A percentile compares a stretch with the other conserved stretches of the same genome.
Evolutionary conservation across 2,329 filamentous ascomycete genomes (phyloP).

Genomic region (Claviceps cyperi): DNA sequence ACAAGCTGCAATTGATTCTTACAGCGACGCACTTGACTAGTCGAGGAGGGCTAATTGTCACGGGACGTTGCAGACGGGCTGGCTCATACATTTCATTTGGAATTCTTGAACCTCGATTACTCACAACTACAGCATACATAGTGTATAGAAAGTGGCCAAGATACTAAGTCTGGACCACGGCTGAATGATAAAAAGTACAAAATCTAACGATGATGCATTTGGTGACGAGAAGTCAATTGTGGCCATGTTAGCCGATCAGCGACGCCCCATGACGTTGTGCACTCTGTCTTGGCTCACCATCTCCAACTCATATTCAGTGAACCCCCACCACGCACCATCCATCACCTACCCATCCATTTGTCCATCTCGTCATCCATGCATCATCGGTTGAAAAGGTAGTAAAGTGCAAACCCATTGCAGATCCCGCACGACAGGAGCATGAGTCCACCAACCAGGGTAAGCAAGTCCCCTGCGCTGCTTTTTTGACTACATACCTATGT

Average conservation of each 20-base stretch:
- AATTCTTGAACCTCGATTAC: background rate
- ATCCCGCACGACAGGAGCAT: background rate
- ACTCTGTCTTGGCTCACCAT: no score
- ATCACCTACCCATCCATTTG: background rate
- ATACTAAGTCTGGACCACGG: background rate
- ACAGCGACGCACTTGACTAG: background rate
- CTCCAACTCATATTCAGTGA: no score
- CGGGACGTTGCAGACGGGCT: background rate
- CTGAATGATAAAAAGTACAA: background rate
- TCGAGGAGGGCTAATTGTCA: background rate
- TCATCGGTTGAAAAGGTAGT: no score
- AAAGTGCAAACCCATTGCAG: no score
- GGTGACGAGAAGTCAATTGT: background rate
- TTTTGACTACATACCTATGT: background rate
- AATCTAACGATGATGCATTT: background rate
- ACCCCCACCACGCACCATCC: background rate
- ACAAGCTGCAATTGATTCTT: background rate
- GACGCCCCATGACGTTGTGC: no score
- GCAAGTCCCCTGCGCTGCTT: background rate
- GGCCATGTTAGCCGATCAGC: no score
- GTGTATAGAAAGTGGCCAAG: background rate
- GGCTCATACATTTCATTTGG: background rate
- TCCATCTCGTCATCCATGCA: background rate
- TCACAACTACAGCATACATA: background rate
- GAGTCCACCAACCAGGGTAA: constrained; percentile 3